phyloP scores from a whole-genome alignment of 2,329 filamentous ascomycete species.

The Fusarium ambrosium region DNA sequence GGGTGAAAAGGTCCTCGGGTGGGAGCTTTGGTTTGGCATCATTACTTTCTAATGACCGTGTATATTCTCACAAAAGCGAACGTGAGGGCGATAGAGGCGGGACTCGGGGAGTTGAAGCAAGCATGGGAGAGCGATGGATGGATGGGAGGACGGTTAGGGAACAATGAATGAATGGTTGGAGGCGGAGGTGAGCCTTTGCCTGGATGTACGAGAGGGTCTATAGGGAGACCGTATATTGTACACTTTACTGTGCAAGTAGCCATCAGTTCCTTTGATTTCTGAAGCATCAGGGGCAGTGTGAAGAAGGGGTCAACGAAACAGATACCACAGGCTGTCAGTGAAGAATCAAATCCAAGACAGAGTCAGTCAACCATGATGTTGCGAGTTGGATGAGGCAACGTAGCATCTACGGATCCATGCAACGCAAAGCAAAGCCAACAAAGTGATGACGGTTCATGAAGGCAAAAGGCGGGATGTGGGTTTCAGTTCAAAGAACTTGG shows the following conservation, averaged over 20 bases:
- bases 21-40: conserved; percentile 49
- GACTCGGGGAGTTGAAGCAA: conserved; percentile 38
- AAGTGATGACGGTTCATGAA: neutral
- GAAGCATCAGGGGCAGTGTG: conserved; percentile 20
- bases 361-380: neutral
- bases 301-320: conserved; percentile 15
- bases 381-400: conserved; percentile 24
- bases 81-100: conserved; percentile 41
- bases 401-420: conserved; percentile 7
- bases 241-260: conserved; percentile 45
- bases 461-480: conserved; percentile 17
- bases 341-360: conserved; percentile 4
- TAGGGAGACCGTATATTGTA: conserved; percentile 43
- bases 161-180: conserved; percentile 20
- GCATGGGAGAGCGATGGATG: conserved; percentile 35
- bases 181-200: conserved; percentile 28
- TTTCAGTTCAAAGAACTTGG: conserved; percentile 18
- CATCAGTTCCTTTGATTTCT: conserved; percentile 40
- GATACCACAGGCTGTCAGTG: conserved; percentile 24
- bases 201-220: conserved; percentile 25
- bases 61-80: conserved; percentile 49
- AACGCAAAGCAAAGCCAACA: conserved; percentile 1
- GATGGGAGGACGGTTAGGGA: conserved; percentile 30
- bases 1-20: conserved; percentile 44
- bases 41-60: conserved; percentile 49